Conservation (phyloP, 176 grass and related monocot genomes). For the Otatea glauca region DNA sequence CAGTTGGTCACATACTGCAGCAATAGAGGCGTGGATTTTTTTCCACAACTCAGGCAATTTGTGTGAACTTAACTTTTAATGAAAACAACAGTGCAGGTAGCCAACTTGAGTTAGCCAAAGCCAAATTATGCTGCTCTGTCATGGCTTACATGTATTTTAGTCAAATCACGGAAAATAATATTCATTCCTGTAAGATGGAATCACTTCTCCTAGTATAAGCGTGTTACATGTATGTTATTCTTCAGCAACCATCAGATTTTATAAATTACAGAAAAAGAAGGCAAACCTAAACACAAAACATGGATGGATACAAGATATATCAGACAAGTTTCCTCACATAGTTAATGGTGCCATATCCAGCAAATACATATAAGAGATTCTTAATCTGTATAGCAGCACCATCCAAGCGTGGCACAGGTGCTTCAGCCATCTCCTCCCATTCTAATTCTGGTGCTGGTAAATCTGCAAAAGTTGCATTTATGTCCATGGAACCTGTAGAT, state of each 20-base stretch:
- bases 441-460: constrained; percentile 68
- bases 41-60: not conserved
- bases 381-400: constrained; percentile 96
- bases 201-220: not conserved
- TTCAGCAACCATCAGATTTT: constrained; percentile 21
- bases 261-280: constrained; percentile 23
- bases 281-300: constrained; percentile 17
- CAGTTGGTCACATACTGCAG: not conserved
- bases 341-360: constrained; percentile 96
- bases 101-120: not conserved
- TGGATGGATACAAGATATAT: constrained; percentile 23
- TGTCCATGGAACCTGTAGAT: constrained; percentile 49
- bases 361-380: constrained; percentile 94
- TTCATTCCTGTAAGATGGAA: not conserved
- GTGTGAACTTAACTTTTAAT: not conserved
- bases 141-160: not conserved
- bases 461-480: constrained; percentile 95
- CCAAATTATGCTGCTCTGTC: not conserved
- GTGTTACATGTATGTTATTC: constrained; percentile 22
- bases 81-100: not conserved
- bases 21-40: not conserved
- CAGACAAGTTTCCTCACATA: constrained; percentile 65
- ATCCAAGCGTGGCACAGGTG: constrained; percentile 84
- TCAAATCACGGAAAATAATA: not conserved
- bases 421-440: constrained; percentile 89